These are phyloP conservation scores for Asterochloris sp. DNA, from an alignment of 139 green algal genomes.

Conservation along the genomic window DNA sequence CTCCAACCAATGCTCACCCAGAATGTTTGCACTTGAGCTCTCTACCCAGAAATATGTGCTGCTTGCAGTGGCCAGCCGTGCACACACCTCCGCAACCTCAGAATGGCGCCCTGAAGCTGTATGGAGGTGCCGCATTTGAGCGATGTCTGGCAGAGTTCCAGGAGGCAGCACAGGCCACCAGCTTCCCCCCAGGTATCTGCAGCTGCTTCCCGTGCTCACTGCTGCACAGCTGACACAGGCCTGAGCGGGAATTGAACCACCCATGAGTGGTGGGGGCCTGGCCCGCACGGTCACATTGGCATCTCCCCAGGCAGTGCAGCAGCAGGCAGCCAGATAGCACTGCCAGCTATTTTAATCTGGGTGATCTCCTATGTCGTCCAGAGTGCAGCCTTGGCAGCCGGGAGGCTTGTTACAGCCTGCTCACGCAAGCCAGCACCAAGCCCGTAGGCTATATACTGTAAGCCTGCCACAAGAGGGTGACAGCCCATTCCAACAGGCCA, in stretches of 20 bases:
- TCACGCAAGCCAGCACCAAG: too few species aligned
- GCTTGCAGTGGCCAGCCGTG: conserved; percentile 63
- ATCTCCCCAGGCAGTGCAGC: too few species aligned
- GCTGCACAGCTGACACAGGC: neutral
- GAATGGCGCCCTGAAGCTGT: conserved; percentile 79
- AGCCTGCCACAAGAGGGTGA: too few species aligned
- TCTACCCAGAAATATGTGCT: neutral
- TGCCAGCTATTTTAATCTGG: too few species aligned
- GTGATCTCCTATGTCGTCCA: too few species aligned
- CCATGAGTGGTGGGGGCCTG: neutral
- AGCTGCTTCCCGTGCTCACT: neutral
- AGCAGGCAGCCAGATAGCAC: too few species aligned
- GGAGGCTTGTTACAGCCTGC: too few species aligned
- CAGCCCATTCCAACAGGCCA: too few species aligned
- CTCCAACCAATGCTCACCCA: too few species aligned
- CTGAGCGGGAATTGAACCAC: neutral
- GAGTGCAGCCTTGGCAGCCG: too few species aligned
- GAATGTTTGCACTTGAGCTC: too few species aligned
- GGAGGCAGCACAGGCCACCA: conserved; percentile 55
- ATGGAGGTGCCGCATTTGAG: conserved; percentile 90
- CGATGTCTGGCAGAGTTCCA: conserved; percentile 86
- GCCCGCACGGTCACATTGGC: neutral
- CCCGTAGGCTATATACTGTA: too few species aligned
- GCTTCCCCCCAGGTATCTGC: conserved; percentile 67
- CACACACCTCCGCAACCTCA: conserved; percentile 36